Evolutionary conservation across 2,329 filamentous ascomycete genomes (phyloP).

Genomic region (Cercospora sp.): DNA sequence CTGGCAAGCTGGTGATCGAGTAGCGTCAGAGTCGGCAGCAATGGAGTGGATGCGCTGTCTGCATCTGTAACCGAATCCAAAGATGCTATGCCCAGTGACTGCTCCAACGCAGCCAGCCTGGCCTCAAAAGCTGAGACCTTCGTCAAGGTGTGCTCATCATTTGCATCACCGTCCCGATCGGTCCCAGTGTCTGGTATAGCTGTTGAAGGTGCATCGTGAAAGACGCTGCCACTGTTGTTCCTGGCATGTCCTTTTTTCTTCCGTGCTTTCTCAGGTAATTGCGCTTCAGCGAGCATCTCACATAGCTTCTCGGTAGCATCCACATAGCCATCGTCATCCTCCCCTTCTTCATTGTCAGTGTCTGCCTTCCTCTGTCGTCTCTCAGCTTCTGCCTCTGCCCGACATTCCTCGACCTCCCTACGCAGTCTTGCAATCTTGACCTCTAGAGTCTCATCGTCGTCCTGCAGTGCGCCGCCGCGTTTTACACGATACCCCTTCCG

Average conservation of each 20-base stretch:
- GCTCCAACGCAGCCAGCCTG: constrained; percentile 75
- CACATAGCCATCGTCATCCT: constrained; percentile 41
- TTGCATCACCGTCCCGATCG: neutral
- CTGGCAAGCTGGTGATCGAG: constrained; percentile 79
- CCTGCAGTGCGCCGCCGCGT: constrained; percentile 67
- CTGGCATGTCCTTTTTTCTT: constrained; percentile 4
- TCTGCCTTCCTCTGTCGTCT: constrained; percentile 41
- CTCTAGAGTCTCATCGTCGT: constrained; percentile 75
- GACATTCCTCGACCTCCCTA: constrained; percentile 72
- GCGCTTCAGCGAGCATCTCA: constrained; percentile 10
- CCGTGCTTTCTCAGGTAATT: constrained; percentile 8
- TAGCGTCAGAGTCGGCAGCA: constrained; percentile 77
- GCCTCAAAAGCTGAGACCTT: constrained; percentile 87
- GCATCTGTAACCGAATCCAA: constrained; percentile 61
- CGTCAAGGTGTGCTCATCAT: constrained; percentile 62
- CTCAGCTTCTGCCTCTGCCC: constrained; percentile 44
- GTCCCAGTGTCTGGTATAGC: constrained; percentile 6
- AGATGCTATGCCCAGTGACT: constrained; percentile 74
- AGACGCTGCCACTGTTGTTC: constrained; percentile 16
- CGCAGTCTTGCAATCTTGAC: constrained; percentile 78
- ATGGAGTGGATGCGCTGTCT: constrained; percentile 57
- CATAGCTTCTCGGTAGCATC: constrained; percentile 13
- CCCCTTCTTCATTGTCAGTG: constrained; percentile 53
- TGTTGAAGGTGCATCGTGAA: constrained; percentile 26
- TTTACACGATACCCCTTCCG: constrained; percentile 73